These are phyloP conservation scores for Hansfordia pulvinata DNA, from an alignment of 2,329 filamentous ascomycete genomes.

Conservation along the genomic window DNA sequence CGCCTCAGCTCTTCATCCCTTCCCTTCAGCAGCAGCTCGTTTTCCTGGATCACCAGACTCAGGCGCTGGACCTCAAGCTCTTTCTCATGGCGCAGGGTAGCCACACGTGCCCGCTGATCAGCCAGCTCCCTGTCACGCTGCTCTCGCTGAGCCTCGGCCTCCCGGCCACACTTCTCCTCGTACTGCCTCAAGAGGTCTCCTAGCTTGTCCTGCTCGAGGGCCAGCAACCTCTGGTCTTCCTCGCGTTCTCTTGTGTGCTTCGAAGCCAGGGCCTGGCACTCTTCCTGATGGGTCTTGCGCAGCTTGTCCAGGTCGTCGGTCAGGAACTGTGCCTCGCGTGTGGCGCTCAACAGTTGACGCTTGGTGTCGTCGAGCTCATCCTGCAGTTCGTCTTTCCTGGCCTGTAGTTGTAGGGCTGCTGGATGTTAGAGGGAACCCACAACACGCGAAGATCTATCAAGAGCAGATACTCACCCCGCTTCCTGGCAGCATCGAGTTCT, in stretches of 20 bases:
- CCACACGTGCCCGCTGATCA: neutral
- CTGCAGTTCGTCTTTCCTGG: conserved; percentile 37
- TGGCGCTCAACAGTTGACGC: conserved; percentile 33
- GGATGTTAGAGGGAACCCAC: conserved; percentile 2
- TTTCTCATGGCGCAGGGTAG: conserved; percentile 28
- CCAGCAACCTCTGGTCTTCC: conserved; percentile 27
- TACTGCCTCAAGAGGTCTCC: conserved; percentile 38
- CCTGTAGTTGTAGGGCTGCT: conserved; percentile 17
- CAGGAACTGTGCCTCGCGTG: conserved; percentile 1
- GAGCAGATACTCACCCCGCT: conserved; percentile 45
- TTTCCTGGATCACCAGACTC: conserved; percentile 36
- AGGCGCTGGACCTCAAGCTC: conserved; percentile 23
- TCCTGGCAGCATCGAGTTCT: conserved; percentile 59
- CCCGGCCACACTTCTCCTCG: conserved; percentile 19
- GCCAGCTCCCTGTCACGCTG: neutral
- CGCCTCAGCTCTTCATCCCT: conserved; percentile 27
- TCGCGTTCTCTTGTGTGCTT: conserved; percentile 23
- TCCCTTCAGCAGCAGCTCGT: conserved; percentile 35
- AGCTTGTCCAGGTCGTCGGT: conserved; percentile 15
- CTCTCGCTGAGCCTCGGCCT: conserved; percentile 11
- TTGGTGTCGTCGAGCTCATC: conserved; percentile 52
- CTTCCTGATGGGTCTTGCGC: conserved; percentile 29
- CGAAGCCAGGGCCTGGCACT: conserved; percentile 7
- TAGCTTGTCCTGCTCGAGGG: conserved; percentile 34
- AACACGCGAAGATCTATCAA: conserved; percentile 1